Base-by-base conservation (phyloP, 768 basidiomycete species). In the Scleroderma bovista region DNA sequence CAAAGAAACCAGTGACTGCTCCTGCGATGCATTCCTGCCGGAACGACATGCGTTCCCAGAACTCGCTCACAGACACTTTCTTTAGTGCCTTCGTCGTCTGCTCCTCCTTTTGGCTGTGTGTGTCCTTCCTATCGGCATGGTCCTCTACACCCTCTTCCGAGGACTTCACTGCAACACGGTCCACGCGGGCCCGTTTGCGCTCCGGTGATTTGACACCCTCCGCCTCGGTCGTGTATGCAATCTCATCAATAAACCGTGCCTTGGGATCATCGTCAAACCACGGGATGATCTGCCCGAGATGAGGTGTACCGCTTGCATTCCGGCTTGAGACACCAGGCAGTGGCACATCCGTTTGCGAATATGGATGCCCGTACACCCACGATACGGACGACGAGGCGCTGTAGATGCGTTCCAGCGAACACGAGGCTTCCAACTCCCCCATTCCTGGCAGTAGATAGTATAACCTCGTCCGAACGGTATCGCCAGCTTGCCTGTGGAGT, bases 211-310 rank as follows among this genome's bases (percentile, higher is more conserved):
- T 76, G 51, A 85, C 65, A 1, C 72, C 75, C 39, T 78, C 78
- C 48, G 71, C 79, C 43, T 81, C 78, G 43, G 77, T 80, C 8
- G 79, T 88, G 55, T 79, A 83, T 37, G 86, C 89, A 46, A 97
- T 81, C 68, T 96, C 93, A 65, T 90, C 88, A 64, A 99, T 69
- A 65, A 97, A 97, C 16, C 96, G 80, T 49, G 88, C 82, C 67
- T 98, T 97, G 7, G 96, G 94, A 66, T 96, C 93, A 60, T 99
- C 96, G n/a, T 93, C 88, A 62, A 98, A 92, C 48, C 80, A 85
- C 2, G 96, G 96, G 19, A 99, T 85, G 46, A 79, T 78, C 48
- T 82, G 76, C 1, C 88, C 91, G 26, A 94, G 71, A 65, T 55
- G 57, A 46, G 37, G 54, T 58, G 10, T 11, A 43, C 47, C 44